A percentile compares a stretch with the other conserved stretches of the same genome.
These are phyloP conservation scores for Brassica rapa DNA, from an alignment of 345 rosid species.

Conservation along the genomic window DNA sequence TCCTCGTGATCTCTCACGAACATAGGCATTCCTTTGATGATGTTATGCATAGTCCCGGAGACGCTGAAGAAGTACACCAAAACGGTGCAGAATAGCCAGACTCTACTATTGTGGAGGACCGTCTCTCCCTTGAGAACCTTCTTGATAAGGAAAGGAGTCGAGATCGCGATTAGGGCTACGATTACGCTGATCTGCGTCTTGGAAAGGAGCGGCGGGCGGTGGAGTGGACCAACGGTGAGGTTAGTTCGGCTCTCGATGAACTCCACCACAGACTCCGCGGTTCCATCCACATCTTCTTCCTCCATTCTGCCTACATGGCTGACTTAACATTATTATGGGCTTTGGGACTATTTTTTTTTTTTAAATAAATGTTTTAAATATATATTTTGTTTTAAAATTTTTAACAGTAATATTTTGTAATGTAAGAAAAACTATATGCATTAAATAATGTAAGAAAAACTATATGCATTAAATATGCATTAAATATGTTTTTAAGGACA, in stretches of 20 bases:
- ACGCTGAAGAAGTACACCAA: slow-evolving; percentile 82
- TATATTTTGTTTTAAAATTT: too few relatives aligned
- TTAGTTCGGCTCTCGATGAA: slow-evolving; percentile 62
- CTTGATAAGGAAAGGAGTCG: slow-evolving; percentile 51
- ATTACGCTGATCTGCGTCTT: slow-evolving; percentile 48
- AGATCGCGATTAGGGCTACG: slow-evolving; percentile 33
- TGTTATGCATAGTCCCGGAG: slow-evolving; percentile 70
- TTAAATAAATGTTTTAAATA: too few relatives aligned
- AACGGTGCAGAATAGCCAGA: slow-evolving; percentile 64
- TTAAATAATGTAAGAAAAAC: too few relatives aligned
- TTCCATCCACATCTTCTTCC: slow-evolving; percentile 49
- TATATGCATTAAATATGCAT: too few relatives aligned
- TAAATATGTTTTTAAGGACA: too few relatives aligned
- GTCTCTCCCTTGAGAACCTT: slow-evolving; percentile 55
- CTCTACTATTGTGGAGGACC: slow-evolving; percentile 53
- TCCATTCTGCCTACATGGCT: slow-evolving; percentile 42
- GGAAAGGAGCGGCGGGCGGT: slow-evolving; percentile 66
- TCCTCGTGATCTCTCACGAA: slow-evolving; percentile 56
- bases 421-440: too few relatives aligned
- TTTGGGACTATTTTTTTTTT: too few relatives aligned
- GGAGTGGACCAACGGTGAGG: slow-evolving; percentile 53
- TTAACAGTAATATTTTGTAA: too few relatives aligned
- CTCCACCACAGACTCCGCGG: slow-evolving; percentile 70
- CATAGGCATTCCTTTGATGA: slow-evolving; percentile 71
- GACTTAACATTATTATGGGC: too few relatives aligned